These are phyloP conservation scores for Dactylella cylindrospora DNA, from an alignment of 2,329 filamentous ascomycete species.

Conservation along the genomic window DNA sequence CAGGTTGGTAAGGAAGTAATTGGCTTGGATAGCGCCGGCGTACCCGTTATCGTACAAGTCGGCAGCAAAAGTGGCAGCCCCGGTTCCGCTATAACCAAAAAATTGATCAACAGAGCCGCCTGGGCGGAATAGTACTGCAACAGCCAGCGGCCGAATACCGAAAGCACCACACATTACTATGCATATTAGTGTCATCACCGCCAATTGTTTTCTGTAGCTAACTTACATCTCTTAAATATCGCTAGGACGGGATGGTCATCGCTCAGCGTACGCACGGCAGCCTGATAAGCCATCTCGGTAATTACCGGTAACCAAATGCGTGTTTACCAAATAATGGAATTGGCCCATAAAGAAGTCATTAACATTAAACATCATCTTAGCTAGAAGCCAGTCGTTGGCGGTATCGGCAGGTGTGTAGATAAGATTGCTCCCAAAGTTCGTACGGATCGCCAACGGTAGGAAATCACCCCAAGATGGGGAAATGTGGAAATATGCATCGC, in stretches of 20 bases:
- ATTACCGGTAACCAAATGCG: conserved; percentile 55
- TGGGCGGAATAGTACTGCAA: conserved; percentile 48
- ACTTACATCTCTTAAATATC: conserved; percentile 52
- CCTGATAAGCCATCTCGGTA: conserved; percentile 54
- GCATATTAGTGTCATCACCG: not conserved
- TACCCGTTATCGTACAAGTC: conserved; percentile 49
- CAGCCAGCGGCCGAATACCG: conserved; percentile 50
- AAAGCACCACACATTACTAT: conserved; percentile 51
- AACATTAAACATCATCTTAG: conserved; percentile 51
- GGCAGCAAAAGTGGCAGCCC: conserved; percentile 49
- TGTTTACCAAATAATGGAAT: conserved; percentile 55
- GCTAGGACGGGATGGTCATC: conserved; percentile 55
- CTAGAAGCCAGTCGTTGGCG: conserved; percentile 57
- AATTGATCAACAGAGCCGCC: conserved; percentile 51
- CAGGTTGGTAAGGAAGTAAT: conserved; percentile 54
- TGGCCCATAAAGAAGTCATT: conserved; percentile 57
- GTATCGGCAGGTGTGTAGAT: conserved; percentile 57
- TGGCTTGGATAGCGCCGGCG: conserved; percentile 51
- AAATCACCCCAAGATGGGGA: conserved; percentile 52
- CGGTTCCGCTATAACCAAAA: conserved; percentile 50
- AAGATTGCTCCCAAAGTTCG: conserved; percentile 54
- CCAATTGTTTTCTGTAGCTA: conserved; percentile 5
- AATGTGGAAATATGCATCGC: conserved; percentile 56
- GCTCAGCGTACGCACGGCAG: conserved; percentile 56
- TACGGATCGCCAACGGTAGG: conserved; percentile 57